Percentiles rank a stretch among this genome's conserved stretches.
These are phyloP conservation scores for Lentinus brumalis DNA, from an alignment of 768 basidiomycete genomes.

Conservation along the genomic window DNA sequence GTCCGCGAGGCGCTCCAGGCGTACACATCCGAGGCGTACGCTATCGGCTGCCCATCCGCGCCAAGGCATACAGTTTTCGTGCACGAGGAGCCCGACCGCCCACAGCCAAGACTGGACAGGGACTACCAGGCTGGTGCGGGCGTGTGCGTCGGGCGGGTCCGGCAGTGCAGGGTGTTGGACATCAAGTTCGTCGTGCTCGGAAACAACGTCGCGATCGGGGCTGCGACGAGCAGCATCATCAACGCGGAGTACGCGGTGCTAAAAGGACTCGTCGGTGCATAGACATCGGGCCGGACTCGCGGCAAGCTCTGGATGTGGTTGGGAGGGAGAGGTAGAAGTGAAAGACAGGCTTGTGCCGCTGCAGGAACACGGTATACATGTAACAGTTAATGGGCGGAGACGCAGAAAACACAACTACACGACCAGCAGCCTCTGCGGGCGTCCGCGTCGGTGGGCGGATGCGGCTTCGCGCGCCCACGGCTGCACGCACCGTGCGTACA, in stretches of 20 bases:
- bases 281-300: constrained; percentile 3
- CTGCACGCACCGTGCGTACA: not conserved
- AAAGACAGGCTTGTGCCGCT: not conserved
- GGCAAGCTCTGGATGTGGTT: not conserved
- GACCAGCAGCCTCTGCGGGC: not conserved
- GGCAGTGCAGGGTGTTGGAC: constrained; percentile 90
- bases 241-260: constrained; percentile 95
- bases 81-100: constrained; percentile 91
- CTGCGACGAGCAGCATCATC: constrained; percentile 95
- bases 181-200: constrained; percentile 93
- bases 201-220: constrained; percentile 95
- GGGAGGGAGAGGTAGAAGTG: not conserved
- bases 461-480: not conserved
- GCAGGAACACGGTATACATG: constrained; percentile 18
- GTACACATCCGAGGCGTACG: constrained; percentile 77
- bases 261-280: constrained; percentile 53
- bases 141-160: constrained; percentile 86
- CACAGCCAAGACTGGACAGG: constrained; percentile 91
- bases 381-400: constrained; percentile 19
- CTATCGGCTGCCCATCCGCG: constrained; percentile 79
- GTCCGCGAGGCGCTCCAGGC: constrained; percentile 77
- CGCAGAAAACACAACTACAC: not conserved
- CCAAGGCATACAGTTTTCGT: constrained; percentile 84
- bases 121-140: constrained; percentile 90
- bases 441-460: not conserved